Evolutionary conservation across 2,329 filamentous ascomycete species (phyloP).

Genomic region (Aspergillus sp.): DNA sequence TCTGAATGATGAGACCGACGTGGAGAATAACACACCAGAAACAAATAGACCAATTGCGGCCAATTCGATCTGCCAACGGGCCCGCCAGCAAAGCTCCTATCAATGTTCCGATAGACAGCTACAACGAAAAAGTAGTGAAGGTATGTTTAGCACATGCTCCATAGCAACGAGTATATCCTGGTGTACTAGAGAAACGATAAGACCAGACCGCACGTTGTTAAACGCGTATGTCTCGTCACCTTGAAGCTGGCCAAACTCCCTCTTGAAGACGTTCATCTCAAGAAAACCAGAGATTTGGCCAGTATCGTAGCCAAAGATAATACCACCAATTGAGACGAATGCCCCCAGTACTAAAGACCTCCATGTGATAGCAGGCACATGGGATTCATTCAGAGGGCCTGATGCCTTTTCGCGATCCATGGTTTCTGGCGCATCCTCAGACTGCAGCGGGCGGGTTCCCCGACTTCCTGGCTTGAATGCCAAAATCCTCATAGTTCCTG

Average conservation of each 20-base stretch:
- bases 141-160: too few relatives aligned
- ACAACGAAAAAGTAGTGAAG: background rate
- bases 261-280: conserved; percentile 36
- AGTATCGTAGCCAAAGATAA: conserved; percentile 40
- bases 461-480: too few relatives aligned
- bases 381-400: too few relatives aligned
- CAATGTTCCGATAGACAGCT: conserved; percentile 41
- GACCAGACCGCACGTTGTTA: conserved; percentile 36
- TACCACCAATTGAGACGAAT: conserved; percentile 44
- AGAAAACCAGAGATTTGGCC: conserved; percentile 42
- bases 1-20: conserved; percentile 40
- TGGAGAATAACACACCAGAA: conserved; percentile 35
- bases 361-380: conserved; percentile 22
- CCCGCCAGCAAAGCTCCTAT: conserved; percentile 38
- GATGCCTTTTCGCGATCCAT: too few relatives aligned
- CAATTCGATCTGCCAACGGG: conserved; percentile 37
- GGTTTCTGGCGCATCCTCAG: too few relatives aligned
- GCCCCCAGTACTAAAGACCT: conserved; percentile 30
- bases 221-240: conserved; percentile 30
- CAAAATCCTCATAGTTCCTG: too few relatives aligned
- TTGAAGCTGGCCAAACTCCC: conserved; percentile 30
- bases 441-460: too few relatives aligned
- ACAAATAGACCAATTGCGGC: conserved; percentile 38
- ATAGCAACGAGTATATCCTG: too few relatives aligned
- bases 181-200: conserved; percentile 38